A percentile compares a stretch with the other conserved stretches of the same genome.
phyloP scores from a whole-genome alignment of 164 flowering plant genomes.

The Magnolia officinalis region DNA sequence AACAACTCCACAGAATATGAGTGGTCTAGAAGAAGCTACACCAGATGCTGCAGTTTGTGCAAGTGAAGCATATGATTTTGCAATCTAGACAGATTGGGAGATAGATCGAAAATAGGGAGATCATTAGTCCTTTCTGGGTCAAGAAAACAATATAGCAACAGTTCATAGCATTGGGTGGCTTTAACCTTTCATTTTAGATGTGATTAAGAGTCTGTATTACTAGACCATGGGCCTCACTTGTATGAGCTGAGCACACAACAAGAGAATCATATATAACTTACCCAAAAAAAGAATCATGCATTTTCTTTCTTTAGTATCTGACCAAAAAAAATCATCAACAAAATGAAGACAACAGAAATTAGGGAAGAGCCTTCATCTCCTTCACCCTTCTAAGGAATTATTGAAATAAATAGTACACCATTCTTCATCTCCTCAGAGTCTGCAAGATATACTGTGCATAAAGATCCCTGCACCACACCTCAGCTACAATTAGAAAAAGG shows the following conservation, averaged over 20 bases:
- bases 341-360: not conserved
- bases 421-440: conserved; percentile 30
- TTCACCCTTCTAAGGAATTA: not conserved
- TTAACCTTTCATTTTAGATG: not conserved
- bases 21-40: no score
- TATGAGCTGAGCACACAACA: not conserved
- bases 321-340: not conserved
- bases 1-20: no score
- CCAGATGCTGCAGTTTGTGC: no score
- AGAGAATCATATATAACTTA: not conserved
- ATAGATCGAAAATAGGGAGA: no score
- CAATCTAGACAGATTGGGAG: no score
- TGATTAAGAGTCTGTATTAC: not conserved
- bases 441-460: conserved; percentile 46
- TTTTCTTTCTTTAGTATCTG: not conserved
- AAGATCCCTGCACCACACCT: conserved; percentile 36
- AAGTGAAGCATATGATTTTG: no score
- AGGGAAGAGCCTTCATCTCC: not conserved
- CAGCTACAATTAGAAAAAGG: not conserved
- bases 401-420: not conserved
- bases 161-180: no score
- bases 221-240: no score
- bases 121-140: no score
- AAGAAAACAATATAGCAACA: no score
- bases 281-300: not conserved